Percentiles rank a stretch among this genome's conserved stretches.
Evolutionary conservation across 2,329 filamentous ascomycete genomes (phyloP).

Genomic region (Monosporascus sp.): DNA sequence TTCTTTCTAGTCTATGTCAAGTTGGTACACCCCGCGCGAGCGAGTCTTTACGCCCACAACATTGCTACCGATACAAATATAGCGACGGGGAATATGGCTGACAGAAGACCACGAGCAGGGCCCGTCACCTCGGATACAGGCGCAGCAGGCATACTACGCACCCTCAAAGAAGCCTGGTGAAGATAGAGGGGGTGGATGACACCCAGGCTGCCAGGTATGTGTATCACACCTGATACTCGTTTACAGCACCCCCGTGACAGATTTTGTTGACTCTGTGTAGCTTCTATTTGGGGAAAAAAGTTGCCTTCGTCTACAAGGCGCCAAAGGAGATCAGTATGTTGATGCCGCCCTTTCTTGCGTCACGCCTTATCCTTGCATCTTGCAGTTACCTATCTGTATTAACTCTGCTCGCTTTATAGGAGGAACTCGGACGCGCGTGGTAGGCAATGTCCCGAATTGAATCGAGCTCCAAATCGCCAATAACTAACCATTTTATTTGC

Average conservation of each 20-base stretch:
- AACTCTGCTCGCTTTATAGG: background rate
- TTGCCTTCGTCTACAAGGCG: constrained; percentile 12
- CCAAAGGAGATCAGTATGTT: constrained; percentile 10
- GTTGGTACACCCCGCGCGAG: constrained; percentile 6
- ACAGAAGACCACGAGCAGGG: constrained; percentile 5
- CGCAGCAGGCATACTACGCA: constrained; percentile 10
- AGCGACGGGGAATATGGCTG: constrained; percentile 1
- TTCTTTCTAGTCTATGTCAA: constrained; percentile 10
- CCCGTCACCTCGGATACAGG: constrained; percentile 11
- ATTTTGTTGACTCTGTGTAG: constrained; percentile 4
- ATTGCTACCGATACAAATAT: background rate
- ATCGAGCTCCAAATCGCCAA: background rate
- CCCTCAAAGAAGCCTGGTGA: constrained; percentile 9
- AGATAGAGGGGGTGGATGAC: constrained; percentile 11
- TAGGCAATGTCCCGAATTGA: constrained; percentile 1
- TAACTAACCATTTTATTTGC: background rate
- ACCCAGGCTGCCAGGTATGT: constrained; percentile 10
- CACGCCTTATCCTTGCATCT: no score
- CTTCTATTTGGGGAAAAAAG: constrained; percentile 12
- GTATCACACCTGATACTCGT: background rate
- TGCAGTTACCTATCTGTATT: no score
- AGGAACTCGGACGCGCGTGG: constrained; percentile 10
- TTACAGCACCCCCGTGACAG: background rate
- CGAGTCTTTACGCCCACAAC: background rate
- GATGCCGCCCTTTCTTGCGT: background rate